Conservation (phyloP, 2,329 filamentous ascomycete genomes). For the Domatiomyces globalis region DNA sequence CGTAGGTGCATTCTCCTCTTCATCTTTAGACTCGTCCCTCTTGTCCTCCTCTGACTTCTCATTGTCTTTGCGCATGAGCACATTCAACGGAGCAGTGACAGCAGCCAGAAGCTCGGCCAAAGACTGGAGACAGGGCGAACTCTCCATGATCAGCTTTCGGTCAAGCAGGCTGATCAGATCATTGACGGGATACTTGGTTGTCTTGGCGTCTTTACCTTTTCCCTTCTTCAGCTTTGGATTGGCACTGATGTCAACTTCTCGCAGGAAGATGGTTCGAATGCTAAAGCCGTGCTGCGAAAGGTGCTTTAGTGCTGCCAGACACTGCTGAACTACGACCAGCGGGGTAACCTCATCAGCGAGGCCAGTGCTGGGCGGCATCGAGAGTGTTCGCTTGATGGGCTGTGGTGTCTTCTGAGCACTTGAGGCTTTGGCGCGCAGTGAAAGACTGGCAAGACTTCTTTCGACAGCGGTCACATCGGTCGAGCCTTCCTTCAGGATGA, state of each 20-base stretch:
- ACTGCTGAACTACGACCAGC: conserved; percentile 89
- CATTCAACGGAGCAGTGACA: conserved; percentile 73
- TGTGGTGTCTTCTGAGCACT: conserved; percentile 70
- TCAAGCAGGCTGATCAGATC: conserved; percentile 77
- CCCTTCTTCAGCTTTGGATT: conserved; percentile 78
- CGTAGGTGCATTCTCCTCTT: conserved; percentile 20
- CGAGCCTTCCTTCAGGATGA: conserved; percentile 90
- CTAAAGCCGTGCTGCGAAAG: conserved; percentile 74
- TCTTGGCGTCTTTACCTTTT: conserved; percentile 72
- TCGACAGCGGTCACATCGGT: conserved; percentile 87
- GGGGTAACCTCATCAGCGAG: conserved; percentile 81
- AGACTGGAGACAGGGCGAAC: conserved; percentile 89
- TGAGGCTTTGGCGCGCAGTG: conserved; percentile 73
- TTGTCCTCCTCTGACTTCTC: conserved; percentile 24
- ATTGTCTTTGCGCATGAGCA: conserved; percentile 68
- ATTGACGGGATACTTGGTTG: conserved; percentile 81
- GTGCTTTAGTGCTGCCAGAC: conserved; percentile 69
- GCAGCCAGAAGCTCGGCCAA: conserved; percentile 75
- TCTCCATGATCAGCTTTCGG: conserved; percentile 91
- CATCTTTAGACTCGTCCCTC: conserved; percentile 19
- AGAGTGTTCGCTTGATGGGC: conserved; percentile 58
- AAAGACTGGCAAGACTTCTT: conserved; percentile 85
- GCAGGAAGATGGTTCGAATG: conserved; percentile 81
- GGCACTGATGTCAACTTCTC: conserved; percentile 72
- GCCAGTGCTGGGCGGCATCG: conserved; percentile 39